Conservation (phyloP, 495 filamentous ascomycete species). For the Talaromyces nanjingensis region DNA sequence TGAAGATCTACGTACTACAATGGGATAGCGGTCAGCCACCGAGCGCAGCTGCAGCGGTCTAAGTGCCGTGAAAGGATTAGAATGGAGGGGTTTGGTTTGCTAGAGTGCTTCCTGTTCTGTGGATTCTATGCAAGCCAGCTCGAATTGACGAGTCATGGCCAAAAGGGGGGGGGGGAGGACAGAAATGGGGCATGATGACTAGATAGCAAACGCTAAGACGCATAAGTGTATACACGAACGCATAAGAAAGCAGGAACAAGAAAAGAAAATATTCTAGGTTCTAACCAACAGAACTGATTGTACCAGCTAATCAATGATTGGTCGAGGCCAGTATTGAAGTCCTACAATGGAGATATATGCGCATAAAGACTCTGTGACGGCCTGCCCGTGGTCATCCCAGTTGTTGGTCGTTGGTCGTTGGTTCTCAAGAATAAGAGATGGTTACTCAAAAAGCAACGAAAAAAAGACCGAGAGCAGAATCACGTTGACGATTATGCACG, state of each 20-base stretch:
- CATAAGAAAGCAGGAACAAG: constrained; percentile 2
- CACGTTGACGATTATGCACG: not conserved
- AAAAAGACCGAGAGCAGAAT: not conserved
- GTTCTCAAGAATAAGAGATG: not conserved
- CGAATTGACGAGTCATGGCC: not conserved
- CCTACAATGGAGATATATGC: not conserved
- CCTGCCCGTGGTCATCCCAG: not conserved
- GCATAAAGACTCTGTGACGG: not conserved
- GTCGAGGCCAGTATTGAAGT: not conserved
- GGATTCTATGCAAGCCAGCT: not conserved
- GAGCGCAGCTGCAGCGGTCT: not conserved
- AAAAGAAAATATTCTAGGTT: not conserved
- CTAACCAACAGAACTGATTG: not conserved
- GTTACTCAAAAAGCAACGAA: not conserved
- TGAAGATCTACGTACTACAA: constrained; percentile 5
- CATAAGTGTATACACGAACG: not conserved
- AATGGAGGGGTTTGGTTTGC: not conserved
- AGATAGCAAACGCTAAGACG: not conserved
- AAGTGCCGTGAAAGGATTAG: not conserved
- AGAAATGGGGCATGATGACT: not conserved
- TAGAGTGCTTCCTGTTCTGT: not conserved
- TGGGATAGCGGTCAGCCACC: constrained; percentile 1
- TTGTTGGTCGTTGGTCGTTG: not conserved
- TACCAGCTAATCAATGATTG: not conserved
- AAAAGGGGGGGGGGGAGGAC: not conserved